These are phyloP conservation scores for Beauveria brongniartii DNA, from an alignment of 2,329 filamentous ascomycete genomes.

Conservation along the genomic window DNA sequence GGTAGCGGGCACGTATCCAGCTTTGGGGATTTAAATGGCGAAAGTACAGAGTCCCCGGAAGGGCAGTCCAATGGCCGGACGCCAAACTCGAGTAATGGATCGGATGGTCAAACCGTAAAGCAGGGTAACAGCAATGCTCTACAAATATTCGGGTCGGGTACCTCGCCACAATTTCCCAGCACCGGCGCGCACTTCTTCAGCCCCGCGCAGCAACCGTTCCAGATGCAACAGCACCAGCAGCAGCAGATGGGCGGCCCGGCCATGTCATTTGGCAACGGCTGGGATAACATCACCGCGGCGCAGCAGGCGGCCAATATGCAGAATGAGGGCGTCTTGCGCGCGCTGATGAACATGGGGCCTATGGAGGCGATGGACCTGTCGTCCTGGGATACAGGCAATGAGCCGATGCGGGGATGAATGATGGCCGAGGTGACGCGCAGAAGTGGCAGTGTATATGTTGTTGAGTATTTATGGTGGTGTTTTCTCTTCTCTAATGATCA, in stretches of 20 bases:
- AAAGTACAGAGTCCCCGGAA: conserved; percentile 42
- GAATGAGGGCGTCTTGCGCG: conserved; percentile 47
- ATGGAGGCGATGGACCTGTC: conserved; percentile 54
- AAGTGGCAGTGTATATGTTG: not conserved
- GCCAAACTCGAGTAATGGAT: conserved; percentile 44
- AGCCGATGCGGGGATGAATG: conserved; percentile 9
- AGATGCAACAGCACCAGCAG: conserved; percentile 2
- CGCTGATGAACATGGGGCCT: conserved; percentile 49
- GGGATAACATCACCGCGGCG: conserved; percentile 30
- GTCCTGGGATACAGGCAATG: conserved; percentile 32
- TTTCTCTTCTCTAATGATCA: not conserved
- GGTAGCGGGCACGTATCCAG: conserved; percentile 22
- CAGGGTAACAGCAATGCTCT: not conserved
- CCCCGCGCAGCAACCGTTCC: not conserved
- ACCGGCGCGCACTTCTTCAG: conserved; percentile 4
- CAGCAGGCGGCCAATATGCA: conserved; percentile 21
- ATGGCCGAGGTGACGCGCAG: not conserved
- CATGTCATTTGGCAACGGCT: conserved; percentile 25
- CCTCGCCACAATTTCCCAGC: conserved; percentile 3
- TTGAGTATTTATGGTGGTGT: not conserved
- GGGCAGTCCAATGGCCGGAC: conserved; percentile 47
- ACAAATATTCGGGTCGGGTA: not conserved
- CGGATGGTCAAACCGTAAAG: conserved; percentile 14
- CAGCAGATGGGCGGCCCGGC: not conserved
- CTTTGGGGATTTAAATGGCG: conserved; percentile 38